Evolutionary conservation across 768 basidiomycete genomes (phyloP).

Genomic region (Podaxis pistillaris): DNA sequence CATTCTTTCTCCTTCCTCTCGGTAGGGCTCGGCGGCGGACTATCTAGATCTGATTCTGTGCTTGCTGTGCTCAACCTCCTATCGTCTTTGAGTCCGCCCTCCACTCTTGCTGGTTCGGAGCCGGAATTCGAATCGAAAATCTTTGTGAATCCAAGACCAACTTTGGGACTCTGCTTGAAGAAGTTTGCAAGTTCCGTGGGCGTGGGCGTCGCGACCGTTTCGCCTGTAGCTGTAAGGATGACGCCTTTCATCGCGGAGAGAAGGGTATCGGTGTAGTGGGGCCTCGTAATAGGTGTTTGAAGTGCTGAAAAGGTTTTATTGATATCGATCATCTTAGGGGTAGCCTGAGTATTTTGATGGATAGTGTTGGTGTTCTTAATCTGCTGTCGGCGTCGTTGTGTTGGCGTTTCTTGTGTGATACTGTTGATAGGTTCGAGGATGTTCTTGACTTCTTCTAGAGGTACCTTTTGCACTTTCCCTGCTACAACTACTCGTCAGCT

Average conservation of each 20-base stretch:
- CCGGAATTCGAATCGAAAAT: slow-evolving; percentile 70
- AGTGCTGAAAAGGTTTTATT: slow-evolving; percentile 31
- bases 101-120: slow-evolving; percentile 24
- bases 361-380: slow-evolving; percentile 20
- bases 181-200: slow-evolving; percentile 65
- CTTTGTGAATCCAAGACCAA: slow-evolving; percentile 72
- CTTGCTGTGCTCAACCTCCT: slow-evolving; percentile 22
- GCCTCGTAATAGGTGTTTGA: slow-evolving; percentile 53
- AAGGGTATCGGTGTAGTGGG: slow-evolving; percentile 30
- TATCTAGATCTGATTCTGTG: slow-evolving; percentile 28
- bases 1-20: slow-evolving; percentile 41
- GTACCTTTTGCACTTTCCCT: slow-evolving; percentile 48
- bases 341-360: background rate
- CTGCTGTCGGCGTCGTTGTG: slow-evolving; percentile 21
- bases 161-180: slow-evolving; percentile 67
- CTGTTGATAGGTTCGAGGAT: slow-evolving; percentile 50
- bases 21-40: slow-evolving; percentile 48
- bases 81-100: background rate
- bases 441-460: slow-evolving; percentile 78
- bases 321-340: slow-evolving; percentile 12
- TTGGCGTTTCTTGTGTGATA: slow-evolving; percentile 24
- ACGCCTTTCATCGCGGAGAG: slow-evolving; percentile 75
- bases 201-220: slow-evolving; percentile 68
- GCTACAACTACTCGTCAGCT: slow-evolving; percentile 24
- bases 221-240: slow-evolving; percentile 75